Base-by-base conservation (phyloP, 2,329 filamentous ascomycete genomes). In the Rhexocercosporidium sp. region DNA sequence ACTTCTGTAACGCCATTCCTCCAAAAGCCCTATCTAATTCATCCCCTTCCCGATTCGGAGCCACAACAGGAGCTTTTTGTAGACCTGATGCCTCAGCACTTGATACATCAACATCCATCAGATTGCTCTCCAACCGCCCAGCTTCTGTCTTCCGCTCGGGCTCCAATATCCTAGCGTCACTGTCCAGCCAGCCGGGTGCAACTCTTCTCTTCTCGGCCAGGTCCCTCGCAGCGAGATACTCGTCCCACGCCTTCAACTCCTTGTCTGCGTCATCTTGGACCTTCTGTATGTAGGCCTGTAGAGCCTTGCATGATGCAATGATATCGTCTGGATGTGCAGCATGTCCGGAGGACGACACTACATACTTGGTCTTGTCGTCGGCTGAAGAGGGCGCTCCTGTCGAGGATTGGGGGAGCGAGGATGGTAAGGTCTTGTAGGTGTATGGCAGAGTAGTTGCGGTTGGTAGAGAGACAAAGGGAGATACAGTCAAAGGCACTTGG, bases 401-500 rank as follows among this genome's bases (percentile, higher is more conserved):
- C 39, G 88, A 85, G 1, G 92, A 92, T 1, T 88, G 88, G 0
- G 96, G 95, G 0, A 98, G 87, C 1, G 93, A 92, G 0, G 93
- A 95, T 0, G 95, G 93, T 77, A 98, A 90, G 12, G 89, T 86
- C 78, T 94, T 95, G 86, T 97, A 98, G 73, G 93, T 97, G 83
- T 98, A 98, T 27, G 96, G 95, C 8, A 99, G 88, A 0, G 94
- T 97, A 22, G 94, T 92, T 29, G 95, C 91, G 34, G 92, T 91
- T 12, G 96, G 96, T 37, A 99, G 90, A 68, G 91, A 92, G 75
- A 98, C 88, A 82, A 97, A 97, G 29, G 96, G 96, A 3, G 95
- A 97, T 53, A 98, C 94, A 59, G 94, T 96, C 64, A 99, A 83
- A 34, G 96, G 94, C 47, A 98, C 89, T 81, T 99, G 96, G 72